phyloP scores from a whole-genome alignment of 1,284 basidiomycete species.

The Melampsora larici-populina region DNA sequence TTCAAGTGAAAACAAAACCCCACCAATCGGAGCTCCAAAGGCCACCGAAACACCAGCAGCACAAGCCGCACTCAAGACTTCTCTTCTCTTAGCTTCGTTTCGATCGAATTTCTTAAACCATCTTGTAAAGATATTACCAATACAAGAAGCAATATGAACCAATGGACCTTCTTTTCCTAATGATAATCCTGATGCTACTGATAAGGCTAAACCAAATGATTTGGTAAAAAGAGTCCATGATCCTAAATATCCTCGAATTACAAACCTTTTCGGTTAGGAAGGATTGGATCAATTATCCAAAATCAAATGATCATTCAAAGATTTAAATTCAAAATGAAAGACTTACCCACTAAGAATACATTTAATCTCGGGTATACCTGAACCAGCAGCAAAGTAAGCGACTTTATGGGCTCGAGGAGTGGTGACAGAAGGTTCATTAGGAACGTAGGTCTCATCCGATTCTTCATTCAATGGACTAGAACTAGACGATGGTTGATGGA shows the following conservation, averaged over 20 bases:
- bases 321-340: background rate
- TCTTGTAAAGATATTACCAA: constrained; percentile 90
- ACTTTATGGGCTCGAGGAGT: constrained; percentile 40
- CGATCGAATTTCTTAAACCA: constrained; percentile 82
- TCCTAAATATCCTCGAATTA: constrained; percentile 95
- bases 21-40: constrained; percentile 48
- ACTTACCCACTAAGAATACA: constrained; percentile 78
- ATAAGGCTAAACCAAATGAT: constrained; percentile 78
- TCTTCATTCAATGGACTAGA: background rate
- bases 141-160: constrained; percentile 90
- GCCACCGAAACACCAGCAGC: background rate
- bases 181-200: constrained; percentile 83
- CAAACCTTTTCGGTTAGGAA: constrained; percentile 65
- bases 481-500: background rate
- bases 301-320: background rate
- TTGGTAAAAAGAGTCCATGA: constrained; percentile 87
- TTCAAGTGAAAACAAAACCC: constrained; percentile 62
- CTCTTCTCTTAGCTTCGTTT: constrained; percentile 86
- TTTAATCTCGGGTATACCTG: constrained; percentile 95
- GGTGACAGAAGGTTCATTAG: background rate
- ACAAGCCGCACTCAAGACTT: constrained; percentile 81
- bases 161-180: constrained; percentile 95
- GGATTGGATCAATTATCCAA: background rate
- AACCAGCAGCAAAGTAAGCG: constrained; percentile 72
- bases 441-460: background rate